These are phyloP conservation scores for Fomitopsis palustris DNA, from an alignment of 1,284 basidiomycete species.

Conservation along the genomic window DNA sequence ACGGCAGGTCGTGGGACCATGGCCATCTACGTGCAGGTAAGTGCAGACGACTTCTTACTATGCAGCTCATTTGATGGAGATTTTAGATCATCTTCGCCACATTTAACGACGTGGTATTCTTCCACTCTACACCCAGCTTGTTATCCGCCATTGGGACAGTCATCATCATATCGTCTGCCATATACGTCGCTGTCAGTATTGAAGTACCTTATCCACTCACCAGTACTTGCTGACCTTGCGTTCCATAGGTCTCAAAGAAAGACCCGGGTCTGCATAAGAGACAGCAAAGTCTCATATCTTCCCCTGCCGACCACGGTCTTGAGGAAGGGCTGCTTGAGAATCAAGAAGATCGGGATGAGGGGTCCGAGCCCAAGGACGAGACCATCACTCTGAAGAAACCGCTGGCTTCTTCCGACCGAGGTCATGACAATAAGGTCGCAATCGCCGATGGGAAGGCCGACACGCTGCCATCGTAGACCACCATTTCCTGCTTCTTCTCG, in stretches of 20 bases:
- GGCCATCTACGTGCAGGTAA: constrained; percentile 59
- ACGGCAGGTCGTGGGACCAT: constrained; percentile 59
- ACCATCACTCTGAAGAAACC: no score
- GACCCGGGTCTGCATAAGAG: constrained; percentile 10
- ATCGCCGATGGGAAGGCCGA: not conserved
- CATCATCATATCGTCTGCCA: constrained; percentile 56
- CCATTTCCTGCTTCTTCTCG: no score
- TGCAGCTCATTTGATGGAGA: no score
- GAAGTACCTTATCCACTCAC: no score
- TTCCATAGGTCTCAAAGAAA: constrained; percentile 22
- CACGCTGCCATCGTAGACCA: not conserved
- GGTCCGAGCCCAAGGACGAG: not conserved
- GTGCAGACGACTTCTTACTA: not conserved
- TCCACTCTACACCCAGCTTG: constrained; percentile 47
- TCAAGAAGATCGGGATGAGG: constrained; percentile 5
- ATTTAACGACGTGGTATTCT: constrained; percentile 57
- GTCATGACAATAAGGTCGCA: not conserved
- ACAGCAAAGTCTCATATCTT: constrained; percentile 8
- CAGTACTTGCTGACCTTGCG: constrained; percentile 5
- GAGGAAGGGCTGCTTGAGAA: constrained; percentile 31
- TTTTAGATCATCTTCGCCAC: constrained; percentile 58
- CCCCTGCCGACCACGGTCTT: constrained; percentile 25
- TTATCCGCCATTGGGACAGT: constrained; percentile 53
- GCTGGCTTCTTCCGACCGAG: not conserved
- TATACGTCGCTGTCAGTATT: constrained; percentile 17